These are phyloP conservation scores for Nicotiana obtusifolia DNA, from an alignment of 257 asterid genomes.

Conservation along the genomic window DNA sequence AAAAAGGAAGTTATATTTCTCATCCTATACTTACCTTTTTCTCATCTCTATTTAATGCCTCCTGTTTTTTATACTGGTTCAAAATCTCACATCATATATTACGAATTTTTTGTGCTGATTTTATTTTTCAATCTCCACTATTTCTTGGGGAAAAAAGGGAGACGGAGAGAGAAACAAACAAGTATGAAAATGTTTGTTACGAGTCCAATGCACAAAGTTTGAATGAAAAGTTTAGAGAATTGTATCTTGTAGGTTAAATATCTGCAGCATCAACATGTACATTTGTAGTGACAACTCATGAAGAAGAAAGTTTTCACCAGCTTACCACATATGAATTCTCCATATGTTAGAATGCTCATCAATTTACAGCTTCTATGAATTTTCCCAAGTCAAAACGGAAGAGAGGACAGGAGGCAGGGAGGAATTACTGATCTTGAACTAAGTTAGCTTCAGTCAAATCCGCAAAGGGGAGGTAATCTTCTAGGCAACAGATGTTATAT, in stretches of 20 bases:
- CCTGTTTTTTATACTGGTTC: neutral
- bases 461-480: neutral
- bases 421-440: neutral
- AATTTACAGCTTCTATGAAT: neutral
- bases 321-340: neutral
- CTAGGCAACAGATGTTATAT: neutral
- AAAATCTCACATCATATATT: no score
- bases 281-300: neutral
- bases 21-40: neutral
- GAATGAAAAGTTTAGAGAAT: neutral
- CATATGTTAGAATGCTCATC: neutral
- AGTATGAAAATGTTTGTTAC: neutral
- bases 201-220: neutral
- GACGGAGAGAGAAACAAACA: neutral
- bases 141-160: neutral
- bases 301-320: neutral
- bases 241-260: neutral
- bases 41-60: neutral
- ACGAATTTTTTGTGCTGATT: neutral
- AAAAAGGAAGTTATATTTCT: neutral
- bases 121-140: neutral
- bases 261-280: neutral
- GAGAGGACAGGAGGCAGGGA: neutral
- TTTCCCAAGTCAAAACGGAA: neutral
- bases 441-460: neutral